Conservation (phyloP, 257 asterid genomes). For the Nicotiana tabacum region DNA sequence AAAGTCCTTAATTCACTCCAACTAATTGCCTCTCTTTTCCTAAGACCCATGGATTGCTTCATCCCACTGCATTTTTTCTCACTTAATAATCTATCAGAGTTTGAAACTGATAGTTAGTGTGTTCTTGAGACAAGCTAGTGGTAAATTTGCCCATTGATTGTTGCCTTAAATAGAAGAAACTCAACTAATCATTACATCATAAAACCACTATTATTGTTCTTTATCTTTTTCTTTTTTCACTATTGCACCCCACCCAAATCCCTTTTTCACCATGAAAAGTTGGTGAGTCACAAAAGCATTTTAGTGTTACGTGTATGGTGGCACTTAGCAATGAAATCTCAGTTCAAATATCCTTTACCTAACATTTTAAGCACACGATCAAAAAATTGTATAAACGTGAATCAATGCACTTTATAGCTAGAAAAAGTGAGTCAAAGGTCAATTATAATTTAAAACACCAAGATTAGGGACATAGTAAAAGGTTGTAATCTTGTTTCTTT, state of each 20-base stretch:
- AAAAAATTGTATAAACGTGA: neutral
- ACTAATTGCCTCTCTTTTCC: neutral
- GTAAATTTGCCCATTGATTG: constrained; percentile 5
- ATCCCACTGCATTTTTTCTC: constrained; percentile 23
- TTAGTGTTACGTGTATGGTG: neutral
- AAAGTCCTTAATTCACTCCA: constrained; percentile 7
- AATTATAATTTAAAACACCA: too few relatives aligned
- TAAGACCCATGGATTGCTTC: constrained; percentile 31
- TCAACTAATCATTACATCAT: constrained; percentile 28
- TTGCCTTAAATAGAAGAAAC: constrained; percentile 30
- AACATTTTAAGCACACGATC: neutral
- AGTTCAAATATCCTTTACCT: constrained; percentile 5
- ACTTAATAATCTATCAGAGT: constrained; percentile 3
- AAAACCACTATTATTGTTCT: constrained; percentile 10
- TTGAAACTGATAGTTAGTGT: constrained; percentile 5
- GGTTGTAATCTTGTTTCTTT: neutral
- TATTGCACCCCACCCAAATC: constrained; percentile 1
- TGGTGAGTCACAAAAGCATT: neutral
- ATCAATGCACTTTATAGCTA: neutral
- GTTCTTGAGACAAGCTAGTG: constrained; percentile 16
- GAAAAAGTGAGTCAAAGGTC: neutral
- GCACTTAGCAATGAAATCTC: neutral
- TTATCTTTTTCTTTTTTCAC: constrained; percentile 11
- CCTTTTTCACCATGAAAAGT: constrained; percentile 25
- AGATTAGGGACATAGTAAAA: neutral